Percentiles rank a stretch among this genome's conserved stretches.
Evolutionary conservation across 1,284 basidiomycete genomes (phyloP).

Genomic region (Ustilago xerochloae): DNA sequence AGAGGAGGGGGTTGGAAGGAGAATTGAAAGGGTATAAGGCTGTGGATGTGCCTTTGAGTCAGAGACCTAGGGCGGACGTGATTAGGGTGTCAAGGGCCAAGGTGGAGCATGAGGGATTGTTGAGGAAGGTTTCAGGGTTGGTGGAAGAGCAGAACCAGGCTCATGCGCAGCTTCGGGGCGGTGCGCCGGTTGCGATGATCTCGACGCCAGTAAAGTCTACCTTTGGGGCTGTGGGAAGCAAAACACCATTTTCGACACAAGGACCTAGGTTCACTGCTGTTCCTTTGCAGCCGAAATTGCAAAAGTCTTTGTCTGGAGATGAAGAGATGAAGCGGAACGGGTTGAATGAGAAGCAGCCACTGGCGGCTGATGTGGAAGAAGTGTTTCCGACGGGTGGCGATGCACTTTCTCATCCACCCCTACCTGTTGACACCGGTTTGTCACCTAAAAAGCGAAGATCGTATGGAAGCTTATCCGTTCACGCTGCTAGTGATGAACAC

Average conservation of each 20-base stretch:
- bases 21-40: constrained; percentile 35
- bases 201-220: constrained; percentile 19
- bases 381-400: constrained; percentile 6
- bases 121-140: constrained; percentile 30
- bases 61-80: constrained; percentile 36
- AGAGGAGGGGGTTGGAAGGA: constrained; percentile 10
- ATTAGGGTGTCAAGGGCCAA: constrained; percentile 25
- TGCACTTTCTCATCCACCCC: constrained; percentile 14
- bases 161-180: too few species aligned
- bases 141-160: not conserved
- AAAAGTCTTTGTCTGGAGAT: constrained; percentile 8
- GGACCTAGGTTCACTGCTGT: constrained; percentile 23
- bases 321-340: too few species aligned
- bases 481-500: constrained; percentile 13
- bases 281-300: constrained; percentile 22
- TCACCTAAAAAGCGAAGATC: constrained; percentile 43
- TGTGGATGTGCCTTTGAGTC: constrained; percentile 38
- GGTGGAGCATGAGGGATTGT: constrained; percentile 20
- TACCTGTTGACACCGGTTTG: constrained; percentile 23
- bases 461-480: constrained; percentile 43
- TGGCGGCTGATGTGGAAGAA: not conserved
- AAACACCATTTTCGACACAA: constrained; percentile 26
- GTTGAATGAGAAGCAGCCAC: not conserved
- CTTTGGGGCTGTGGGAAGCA: not conserved
- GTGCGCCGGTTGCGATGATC: not conserved